These are phyloP conservation scores for Cenococcum geophilum DNA, from an alignment of 495 filamentous ascomycete species.

Conservation along the genomic window DNA sequence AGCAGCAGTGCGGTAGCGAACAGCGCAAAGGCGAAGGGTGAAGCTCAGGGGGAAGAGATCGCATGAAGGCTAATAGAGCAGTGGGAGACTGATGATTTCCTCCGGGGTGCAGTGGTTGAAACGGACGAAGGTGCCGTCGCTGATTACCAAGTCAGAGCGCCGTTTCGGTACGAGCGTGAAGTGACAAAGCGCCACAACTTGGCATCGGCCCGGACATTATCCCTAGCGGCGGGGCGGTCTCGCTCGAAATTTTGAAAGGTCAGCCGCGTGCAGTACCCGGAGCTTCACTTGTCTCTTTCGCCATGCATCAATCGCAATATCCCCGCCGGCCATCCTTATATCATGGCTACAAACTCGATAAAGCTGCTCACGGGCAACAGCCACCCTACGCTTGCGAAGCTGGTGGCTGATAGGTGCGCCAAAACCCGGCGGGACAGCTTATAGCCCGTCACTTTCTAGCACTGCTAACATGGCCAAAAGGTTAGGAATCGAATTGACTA, in stretches of 20 bases:
- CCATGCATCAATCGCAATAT: background rate
- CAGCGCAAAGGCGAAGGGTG: no score
- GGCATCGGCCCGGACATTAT: no score
- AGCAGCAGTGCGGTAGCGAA: background rate
- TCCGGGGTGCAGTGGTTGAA: no score
- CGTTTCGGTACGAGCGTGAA: no score
- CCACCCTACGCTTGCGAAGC: constrained; percentile 82
- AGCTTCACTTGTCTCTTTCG: background rate
- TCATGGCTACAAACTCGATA: constrained; percentile 81
- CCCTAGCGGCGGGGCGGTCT: no score
- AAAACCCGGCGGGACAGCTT: background rate
- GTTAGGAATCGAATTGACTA: constrained; percentile 86
- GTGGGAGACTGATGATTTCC: no score
- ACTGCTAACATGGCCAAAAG: constrained; percentile 34
- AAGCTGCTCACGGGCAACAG: constrained; percentile 94
- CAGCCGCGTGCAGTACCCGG: background rate
- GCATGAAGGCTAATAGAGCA: no score
- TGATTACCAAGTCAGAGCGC: background rate
- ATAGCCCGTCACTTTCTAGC: background rate
- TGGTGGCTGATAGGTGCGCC: constrained; percentile 80
- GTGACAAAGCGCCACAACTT: no score
- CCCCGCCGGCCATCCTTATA: constrained; percentile 24
- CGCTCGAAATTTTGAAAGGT: no score
- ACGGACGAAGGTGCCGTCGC: no score
- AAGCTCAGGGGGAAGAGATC: no score